These are phyloP conservation scores for Udeniomyces megalosporus DNA, from an alignment of 768 basidiomycete species.

Conservation along the genomic window DNA sequence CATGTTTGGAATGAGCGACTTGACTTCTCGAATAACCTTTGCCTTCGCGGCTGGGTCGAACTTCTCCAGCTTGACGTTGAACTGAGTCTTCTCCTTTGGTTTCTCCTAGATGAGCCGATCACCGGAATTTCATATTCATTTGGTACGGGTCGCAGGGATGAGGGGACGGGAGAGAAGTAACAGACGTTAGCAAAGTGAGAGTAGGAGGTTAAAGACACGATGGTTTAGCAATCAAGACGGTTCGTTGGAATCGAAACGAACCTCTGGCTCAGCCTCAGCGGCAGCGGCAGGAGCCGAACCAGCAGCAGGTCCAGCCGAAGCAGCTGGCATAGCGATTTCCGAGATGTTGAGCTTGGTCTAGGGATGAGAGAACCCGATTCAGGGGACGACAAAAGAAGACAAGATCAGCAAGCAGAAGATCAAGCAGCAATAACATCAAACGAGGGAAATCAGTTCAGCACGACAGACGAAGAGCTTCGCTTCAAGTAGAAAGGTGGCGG, in stretches of 20 bases:
- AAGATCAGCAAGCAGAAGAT: background rate
- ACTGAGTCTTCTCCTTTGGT: slow-evolving; percentile 96
- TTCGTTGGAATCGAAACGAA: background rate
- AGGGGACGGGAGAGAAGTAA: background rate
- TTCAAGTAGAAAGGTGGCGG: background rate
- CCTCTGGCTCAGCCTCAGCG: slow-evolving; percentile 14
- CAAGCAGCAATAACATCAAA: background rate
- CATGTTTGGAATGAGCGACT: slow-evolving; percentile 84
- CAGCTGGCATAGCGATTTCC: slow-evolving; percentile 15
- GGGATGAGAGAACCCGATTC: background rate
- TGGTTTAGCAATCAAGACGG: background rate
- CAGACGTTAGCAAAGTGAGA: background rate
- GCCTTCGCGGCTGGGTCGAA: slow-evolving; percentile 85
- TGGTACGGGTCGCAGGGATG: background rate
- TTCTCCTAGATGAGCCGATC: slow-evolving; percentile 47
- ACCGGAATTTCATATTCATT: background rate
- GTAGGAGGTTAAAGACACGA: background rate
- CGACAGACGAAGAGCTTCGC: background rate
- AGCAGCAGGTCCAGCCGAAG: background rate
- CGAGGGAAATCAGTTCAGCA: no score
- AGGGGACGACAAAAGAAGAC: background rate
- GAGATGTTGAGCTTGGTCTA: slow-evolving; percentile 16
- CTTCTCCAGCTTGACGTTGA: slow-evolving; percentile 85
- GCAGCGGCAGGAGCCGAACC: slow-evolving; percentile 7
- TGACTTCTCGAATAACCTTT: slow-evolving; percentile 95